A percentile compares a stretch with the other conserved stretches of the same genome.
Evolutionary conservation across 2,329 filamentous ascomycete species (phyloP).

Genomic region (Chrysoporthe puriensis): DNA sequence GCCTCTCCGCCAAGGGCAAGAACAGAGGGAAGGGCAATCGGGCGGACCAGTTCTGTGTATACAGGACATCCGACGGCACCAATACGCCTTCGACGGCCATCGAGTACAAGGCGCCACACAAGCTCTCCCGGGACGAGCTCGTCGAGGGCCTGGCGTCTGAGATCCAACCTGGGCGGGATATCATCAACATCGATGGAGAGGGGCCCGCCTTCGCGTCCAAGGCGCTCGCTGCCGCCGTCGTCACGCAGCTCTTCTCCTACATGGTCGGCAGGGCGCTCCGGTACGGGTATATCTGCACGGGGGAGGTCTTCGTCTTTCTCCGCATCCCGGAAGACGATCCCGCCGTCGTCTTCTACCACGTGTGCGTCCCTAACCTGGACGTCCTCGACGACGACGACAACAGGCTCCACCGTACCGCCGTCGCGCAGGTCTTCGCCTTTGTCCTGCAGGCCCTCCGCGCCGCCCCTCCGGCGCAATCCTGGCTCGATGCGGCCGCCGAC

Average conservation of each 20-base stretch:
- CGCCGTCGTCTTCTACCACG: neutral
- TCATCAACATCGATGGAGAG: neutral
- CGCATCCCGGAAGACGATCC: neutral
- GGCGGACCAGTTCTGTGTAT: neutral
- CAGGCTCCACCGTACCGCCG: neutral
- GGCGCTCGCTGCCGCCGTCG: neutral
- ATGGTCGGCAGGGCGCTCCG: neutral
- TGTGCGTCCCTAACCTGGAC: neutral
- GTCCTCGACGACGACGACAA: neutral
- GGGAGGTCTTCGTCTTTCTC: neutral
- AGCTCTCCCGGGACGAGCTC: neutral
- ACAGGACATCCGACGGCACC: neutral
- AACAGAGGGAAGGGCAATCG: neutral
- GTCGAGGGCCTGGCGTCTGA: neutral
- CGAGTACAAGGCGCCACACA: neutral
- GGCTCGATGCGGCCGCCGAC: neutral
- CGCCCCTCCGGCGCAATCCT: neutral
- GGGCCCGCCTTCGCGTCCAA: neutral
- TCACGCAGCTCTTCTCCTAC: neutral
- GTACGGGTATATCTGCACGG: neutral
- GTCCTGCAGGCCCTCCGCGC: neutral
- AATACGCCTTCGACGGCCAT: neutral
- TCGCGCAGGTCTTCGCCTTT: neutral
- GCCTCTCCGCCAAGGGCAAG: neutral
- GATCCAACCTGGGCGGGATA: neutral